These are phyloP conservation scores for Eucalyptus globulus DNA, from an alignment of 345 rosid species.

Conservation along the genomic window DNA sequence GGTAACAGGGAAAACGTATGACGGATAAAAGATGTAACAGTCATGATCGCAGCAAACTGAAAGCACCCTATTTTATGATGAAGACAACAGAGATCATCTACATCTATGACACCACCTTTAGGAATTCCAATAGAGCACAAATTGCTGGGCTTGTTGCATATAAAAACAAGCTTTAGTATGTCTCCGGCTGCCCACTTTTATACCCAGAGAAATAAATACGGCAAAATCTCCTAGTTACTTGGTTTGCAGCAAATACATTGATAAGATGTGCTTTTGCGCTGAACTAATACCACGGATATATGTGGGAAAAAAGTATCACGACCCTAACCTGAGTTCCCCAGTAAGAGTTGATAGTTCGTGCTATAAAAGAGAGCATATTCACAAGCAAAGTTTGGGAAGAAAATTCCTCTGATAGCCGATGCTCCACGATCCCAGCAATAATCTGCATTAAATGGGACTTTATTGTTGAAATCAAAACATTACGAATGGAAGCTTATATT, in stretches of 20 bases:
- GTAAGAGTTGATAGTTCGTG: conserved; percentile 73
- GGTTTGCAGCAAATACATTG: neutral
- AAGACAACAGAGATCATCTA: neutral
- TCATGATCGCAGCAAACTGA: neutral
- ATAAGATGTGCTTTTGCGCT: neutral
- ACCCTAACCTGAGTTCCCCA: conserved; percentile 91
- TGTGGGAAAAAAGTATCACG: neutral
- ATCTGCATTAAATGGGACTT: conserved; percentile 32
- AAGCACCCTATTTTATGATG: neutral
- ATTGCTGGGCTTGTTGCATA: neutral
- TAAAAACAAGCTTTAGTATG: neutral
- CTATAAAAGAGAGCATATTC: conserved; percentile 74
- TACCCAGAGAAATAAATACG: neutral
- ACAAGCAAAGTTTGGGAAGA: conserved; percentile 71
- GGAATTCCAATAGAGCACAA: neutral
- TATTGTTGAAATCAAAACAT: neutral
- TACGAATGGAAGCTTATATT: neutral
- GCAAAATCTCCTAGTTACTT: neutral
- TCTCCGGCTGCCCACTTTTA: neutral
- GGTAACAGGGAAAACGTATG: neutral
- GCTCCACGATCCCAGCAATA: conserved; percentile 88
- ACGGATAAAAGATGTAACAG: neutral
- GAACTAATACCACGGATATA: neutral
- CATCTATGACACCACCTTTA: neutral
- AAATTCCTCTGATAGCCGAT: conserved; percentile 66